Base-by-base conservation (phyloP, 371 early-diverging fungal species). In the Mucor circinelloides region DNA sequence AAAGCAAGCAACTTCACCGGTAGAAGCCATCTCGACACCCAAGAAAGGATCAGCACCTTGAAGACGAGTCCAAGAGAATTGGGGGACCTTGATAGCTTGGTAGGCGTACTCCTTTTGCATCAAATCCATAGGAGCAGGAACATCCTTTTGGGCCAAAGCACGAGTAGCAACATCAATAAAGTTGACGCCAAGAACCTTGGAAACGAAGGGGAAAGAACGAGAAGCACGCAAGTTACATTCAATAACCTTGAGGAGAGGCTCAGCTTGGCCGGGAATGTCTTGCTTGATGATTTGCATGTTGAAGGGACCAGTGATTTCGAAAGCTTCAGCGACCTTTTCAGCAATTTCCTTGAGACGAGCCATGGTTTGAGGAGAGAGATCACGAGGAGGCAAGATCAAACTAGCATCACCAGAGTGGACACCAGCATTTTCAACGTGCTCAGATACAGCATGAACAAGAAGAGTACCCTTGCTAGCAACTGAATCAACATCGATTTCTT, bases 11-110 rank as follows among this genome's bases (percentile, higher is more conserved):
- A 97, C 96, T 84, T 97, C 98, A 66, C 98, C 98, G 1, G 98
- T 97, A 9, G 95, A 95, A n/a, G 96, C 93, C 97, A 97, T 97
- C 76, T 97, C 98, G 46, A 97, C 98, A 60, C 97, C 97, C 55
- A 97, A 84, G 82, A 95, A 88, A 40, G 98, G 97, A 74, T 97
- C 98, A 30, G 98, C 97, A 52, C 98, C 96, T 7, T 89, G 89
- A 55, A 97, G 85, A 63, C 98, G 94, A 55, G 94, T 93, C 91
- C 94, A 97, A 34, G 90, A 90, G 89, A 96, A 97, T 73, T 95
- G 93, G 48, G 97, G 96, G 23, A 94, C 95, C 85, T 97, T 97
- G 74, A 96, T 89, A 15, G 91, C 94, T 28, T 91, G 89, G 85
- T 90, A 94, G 23, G 78, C 76, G 66, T 89, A 86, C 13, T 79